phyloP scores from a whole-genome alignment of 192 early-diverging fungal species.

The Thoreauomyces humboldtii region DNA sequence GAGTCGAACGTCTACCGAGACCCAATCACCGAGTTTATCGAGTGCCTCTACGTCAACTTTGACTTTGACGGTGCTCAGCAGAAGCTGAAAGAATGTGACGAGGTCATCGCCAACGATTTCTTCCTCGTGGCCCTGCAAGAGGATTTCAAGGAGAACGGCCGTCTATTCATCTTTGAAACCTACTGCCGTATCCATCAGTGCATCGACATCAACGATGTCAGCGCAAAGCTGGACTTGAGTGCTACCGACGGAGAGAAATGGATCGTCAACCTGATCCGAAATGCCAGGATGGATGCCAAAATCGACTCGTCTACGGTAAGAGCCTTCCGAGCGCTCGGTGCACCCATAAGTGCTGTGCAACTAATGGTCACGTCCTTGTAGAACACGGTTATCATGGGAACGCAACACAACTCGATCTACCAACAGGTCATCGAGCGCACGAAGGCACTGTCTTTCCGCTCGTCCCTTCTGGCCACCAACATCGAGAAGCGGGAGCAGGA shows the following conservation, averaged over 20 bases:
- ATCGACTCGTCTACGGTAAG: conserved; percentile 80
- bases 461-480: conserved; percentile 79
- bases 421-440: conserved; percentile 96
- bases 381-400: conserved; percentile 94
- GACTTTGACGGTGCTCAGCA: conserved; percentile 90
- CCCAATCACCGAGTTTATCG: conserved; percentile 92
- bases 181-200: conserved; percentile 97
- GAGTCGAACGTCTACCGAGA: conserved; percentile 72
- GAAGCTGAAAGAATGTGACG: conserved; percentile 85
- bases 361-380: too few relatives aligned
- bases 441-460: conserved; percentile 85
- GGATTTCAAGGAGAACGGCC: conserved; percentile 93
- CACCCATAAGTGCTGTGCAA: not conserved
- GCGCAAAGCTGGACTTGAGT: conserved; percentile 78
- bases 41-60: conserved; percentile 88
- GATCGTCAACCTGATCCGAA: conserved; percentile 96
- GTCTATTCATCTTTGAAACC: conserved; percentile 92
- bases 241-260: conserved; percentile 94
- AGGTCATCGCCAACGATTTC: conserved; percentile 84
- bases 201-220: conserved; percentile 87
- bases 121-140: conserved; percentile 85
- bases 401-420: conserved; percentile 80
- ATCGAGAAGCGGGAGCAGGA: conserved; percentile 85
- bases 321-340: not conserved
- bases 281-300: conserved; percentile 95